Base-by-base conservation (phyloP, 495 filamentous ascomycete genomes). In the Annulohypoxylon moriforme region DNA sequence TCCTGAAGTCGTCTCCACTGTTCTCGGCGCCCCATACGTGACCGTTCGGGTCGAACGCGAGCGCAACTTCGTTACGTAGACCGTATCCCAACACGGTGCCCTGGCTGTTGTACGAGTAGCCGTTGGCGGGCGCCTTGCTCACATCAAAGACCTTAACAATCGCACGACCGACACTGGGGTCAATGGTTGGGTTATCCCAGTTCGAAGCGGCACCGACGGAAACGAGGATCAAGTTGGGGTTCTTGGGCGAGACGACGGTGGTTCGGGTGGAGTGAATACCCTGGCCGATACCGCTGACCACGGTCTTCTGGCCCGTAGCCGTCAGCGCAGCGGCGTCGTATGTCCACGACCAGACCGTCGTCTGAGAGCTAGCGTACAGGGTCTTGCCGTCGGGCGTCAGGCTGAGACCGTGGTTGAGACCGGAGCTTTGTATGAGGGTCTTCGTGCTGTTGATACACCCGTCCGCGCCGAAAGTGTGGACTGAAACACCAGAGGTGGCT, bases 1-100 rank as follows among this genome's bases (percentile, higher is more conserved):
- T 81, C 46, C 71, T 77, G 55, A 91, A 83, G n/a, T 90, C 64
- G 74, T 92, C 89, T 0, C 85, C 88, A 18, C 85, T 87, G 72
- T 92, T 91, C 78, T 92, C 90, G 11, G 91, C 90, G 4, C 83
- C 85, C 80, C 86, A 92, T 11, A 84, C 87, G 44, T 89, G 87
- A 2, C 78, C 82, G 55, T 77, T 76, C 9, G 85, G 86, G 49
- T 92, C 86, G 68, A 90, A 88, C 1, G 79, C 85, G 3, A 92
- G 74, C 4, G 89, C 90, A 38, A 92, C 88, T 31, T 87, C 87
- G 77, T 92, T 92, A 9, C 90, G 84, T 20, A 92, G 82, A 36
- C 90, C 90, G 82, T 89, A 92, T 0, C 88, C 90, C 1, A 92
- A 75, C 0, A 88, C 78, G 40, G 78, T 72, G 4, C 90, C 90